These are phyloP conservation scores for Thelonectria discophora DNA, from an alignment of 2,329 filamentous ascomycete species.

Conservation along the genomic window DNA sequence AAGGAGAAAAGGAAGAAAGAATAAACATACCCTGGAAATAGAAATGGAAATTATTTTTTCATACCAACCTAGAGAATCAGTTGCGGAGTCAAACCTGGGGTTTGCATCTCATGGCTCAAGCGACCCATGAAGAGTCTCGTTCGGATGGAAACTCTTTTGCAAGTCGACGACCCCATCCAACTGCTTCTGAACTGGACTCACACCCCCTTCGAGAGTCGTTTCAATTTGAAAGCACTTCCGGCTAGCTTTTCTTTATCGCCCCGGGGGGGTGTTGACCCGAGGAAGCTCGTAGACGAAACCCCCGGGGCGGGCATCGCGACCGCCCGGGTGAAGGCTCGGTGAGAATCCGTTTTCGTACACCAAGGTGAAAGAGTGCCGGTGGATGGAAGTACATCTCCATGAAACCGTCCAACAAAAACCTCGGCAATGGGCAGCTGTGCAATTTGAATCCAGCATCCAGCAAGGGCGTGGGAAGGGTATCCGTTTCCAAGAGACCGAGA, in stretches of 20 bases:
- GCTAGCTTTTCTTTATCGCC: not conserved
- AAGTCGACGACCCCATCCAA: not conserved
- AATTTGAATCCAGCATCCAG: slow-evolving; percentile 7
- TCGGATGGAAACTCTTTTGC: not conserved
- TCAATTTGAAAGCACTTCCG: no score
- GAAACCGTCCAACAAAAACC: slow-evolving; percentile 4
- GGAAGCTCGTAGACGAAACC: not conserved
- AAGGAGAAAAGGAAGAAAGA: no score
- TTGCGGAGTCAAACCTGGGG: not conserved
- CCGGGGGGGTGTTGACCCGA: slow-evolving; percentile 10
- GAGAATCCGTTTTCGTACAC: slow-evolving; percentile 1
- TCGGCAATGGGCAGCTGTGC: slow-evolving; percentile 12
- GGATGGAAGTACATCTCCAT: slow-evolving; percentile 20
- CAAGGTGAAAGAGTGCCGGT: slow-evolving; percentile 16
- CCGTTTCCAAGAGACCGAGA: not conserved
- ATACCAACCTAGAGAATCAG: not conserved
- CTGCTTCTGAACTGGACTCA: slow-evolving; percentile 1
- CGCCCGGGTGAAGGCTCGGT: slow-evolving; percentile 14
- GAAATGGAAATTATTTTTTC: not conserved
- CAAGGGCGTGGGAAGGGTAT: slow-evolving; percentile 5
- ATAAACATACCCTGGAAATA: not conserved
- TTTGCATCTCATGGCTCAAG: not conserved
- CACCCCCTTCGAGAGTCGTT: not conserved
- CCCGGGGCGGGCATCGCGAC: not conserved
- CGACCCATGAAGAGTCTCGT: not conserved